A percentile compares a stretch with the other conserved stretches of the same genome.
phyloP scores from a whole-genome alignment of 2,329 filamentous ascomycete species.

The Epichloe baconii region DNA sequence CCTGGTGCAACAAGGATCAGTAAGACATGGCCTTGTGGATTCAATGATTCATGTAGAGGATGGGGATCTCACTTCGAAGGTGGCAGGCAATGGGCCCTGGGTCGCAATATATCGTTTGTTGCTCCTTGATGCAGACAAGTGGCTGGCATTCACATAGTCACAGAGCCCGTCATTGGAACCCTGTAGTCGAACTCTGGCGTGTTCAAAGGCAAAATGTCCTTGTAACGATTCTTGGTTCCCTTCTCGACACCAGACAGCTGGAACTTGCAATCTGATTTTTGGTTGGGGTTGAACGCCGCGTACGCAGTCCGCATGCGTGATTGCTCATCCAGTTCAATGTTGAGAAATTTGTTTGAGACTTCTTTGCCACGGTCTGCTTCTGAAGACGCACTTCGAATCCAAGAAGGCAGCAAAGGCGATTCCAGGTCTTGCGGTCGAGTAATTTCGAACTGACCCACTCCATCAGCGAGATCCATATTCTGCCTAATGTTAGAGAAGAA shows the following conservation, averaged over 20 bases:
- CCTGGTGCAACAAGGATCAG: slow-evolving; percentile 33
- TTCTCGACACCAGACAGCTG: slow-evolving; percentile 89
- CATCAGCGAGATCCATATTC: slow-evolving; percentile 88
- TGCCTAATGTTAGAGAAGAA: slow-evolving; percentile 96
- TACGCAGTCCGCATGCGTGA: slow-evolving; percentile 80
- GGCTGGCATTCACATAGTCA: slow-evolving; percentile 93
- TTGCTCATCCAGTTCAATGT: slow-evolving; percentile 75
- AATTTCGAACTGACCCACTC: slow-evolving; percentile 71
- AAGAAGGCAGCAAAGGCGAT: slow-evolving; percentile 50
- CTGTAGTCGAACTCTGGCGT: slow-evolving; percentile 71
- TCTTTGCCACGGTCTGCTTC: slow-evolving; percentile 60
- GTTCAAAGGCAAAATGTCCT: slow-evolving; percentile 93
- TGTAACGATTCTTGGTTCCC: slow-evolving; percentile 90
- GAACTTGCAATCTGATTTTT: slow-evolving; percentile 27
- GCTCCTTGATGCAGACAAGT: slow-evolving; percentile 66
- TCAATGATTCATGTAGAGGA: background rate
- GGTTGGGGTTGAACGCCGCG: slow-evolving; percentile 32
- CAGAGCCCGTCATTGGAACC: slow-evolving; percentile 54
- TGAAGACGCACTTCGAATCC: slow-evolving; percentile 60
- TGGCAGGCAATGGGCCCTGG: slow-evolving; percentile 84
- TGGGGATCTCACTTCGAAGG: slow-evolving; percentile 59
- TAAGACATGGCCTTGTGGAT: background rate
- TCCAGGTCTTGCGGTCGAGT: slow-evolving; percentile 32
- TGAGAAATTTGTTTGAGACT: slow-evolving; percentile 72
- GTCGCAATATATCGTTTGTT: slow-evolving; percentile 93